Conservation (phyloP, 768 basidiomycete species). For the Tricholoma bakamatsutake region DNA sequence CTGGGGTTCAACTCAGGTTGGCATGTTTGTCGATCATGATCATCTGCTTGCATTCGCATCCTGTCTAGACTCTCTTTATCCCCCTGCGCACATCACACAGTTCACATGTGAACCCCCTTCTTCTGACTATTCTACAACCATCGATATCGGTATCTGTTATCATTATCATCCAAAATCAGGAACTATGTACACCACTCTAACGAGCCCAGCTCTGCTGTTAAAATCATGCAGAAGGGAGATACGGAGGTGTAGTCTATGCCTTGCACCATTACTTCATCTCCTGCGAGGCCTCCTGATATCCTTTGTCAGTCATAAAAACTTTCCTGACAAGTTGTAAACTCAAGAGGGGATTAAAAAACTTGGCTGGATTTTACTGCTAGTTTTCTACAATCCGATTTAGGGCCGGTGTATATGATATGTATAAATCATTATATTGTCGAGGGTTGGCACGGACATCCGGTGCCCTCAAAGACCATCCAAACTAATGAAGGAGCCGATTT, state of each 20-base stretch:
- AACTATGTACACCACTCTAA: conserved; percentile 77
- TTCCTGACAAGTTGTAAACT: conserved; percentile 32
- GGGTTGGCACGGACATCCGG: too few species aligned
- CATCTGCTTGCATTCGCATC: not conserved
- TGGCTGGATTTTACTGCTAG: not conserved
- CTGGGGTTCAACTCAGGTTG: not conserved
- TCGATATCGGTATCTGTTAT: not conserved
- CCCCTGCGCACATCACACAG: not conserved
- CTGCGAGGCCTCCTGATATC: conserved; percentile 65
- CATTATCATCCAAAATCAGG: conserved; percentile 1
- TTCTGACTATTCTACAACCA: not conserved
- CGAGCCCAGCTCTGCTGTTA: conserved; percentile 64
- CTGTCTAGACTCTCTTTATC: not conserved
- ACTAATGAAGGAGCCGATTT: too few species aligned
- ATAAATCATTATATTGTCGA: not conserved
- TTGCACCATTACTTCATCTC: conserved; percentile 87
- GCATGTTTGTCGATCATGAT: not conserved
- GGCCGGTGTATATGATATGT: not conserved
- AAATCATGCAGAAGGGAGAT: conserved; percentile 62
- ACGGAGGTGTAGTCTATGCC: conserved; percentile 86
- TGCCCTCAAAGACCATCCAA: too few species aligned
- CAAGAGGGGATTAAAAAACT: conserved; percentile 36
- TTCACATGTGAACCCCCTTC: not conserved
- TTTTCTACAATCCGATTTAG: conserved; percentile 3
- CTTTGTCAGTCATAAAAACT: conserved; percentile 33